phyloP scores from a whole-genome alignment of 2,329 filamentous ascomycete species.

The Rutstroemia sp. region DNA sequence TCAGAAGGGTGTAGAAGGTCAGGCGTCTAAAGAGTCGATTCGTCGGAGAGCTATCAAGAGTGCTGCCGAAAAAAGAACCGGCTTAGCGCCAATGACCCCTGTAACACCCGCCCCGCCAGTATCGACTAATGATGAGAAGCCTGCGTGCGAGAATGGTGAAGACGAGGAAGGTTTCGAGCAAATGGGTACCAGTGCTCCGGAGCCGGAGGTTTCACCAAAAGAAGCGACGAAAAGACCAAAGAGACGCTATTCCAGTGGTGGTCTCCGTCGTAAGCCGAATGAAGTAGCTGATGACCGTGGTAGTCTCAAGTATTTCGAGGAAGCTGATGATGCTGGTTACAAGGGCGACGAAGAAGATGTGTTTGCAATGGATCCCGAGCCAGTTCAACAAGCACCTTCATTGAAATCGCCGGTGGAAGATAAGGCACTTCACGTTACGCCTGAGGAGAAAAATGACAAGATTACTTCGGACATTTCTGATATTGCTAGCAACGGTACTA shows the following conservation, averaged over 20 bases:
- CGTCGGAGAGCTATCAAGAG: conserved; percentile 27
- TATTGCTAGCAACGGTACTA: neutral
- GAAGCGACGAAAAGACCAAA: conserved; percentile 35
- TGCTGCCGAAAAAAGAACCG: conserved; percentile 20
- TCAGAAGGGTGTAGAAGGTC: conserved; percentile 6
- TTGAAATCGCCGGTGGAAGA: neutral
- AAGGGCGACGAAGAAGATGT: conserved; percentile 66
- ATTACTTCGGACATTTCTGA: neutral
- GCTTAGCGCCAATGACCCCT: conserved; percentile 11
- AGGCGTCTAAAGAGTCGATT: conserved; percentile 39
- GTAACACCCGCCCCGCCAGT: conserved; percentile 1
- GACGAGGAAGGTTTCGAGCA: conserved; percentile 28
- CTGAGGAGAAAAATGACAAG: neutral
- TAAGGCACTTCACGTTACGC: neutral
- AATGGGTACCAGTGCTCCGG: conserved; percentile 57
- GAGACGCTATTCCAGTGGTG: conserved; percentile 81
- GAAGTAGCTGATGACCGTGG: conserved; percentile 65
- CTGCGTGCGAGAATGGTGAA: conserved; percentile 23
- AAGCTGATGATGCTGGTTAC: conserved; percentile 78
- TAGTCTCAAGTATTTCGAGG: conserved; percentile 84
- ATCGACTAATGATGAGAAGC: neutral
- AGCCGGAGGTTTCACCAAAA: conserved; percentile 42
- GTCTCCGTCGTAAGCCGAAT: conserved; percentile 64
- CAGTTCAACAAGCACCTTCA: conserved; percentile 2
- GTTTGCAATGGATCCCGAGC: conserved; percentile 55